Percentiles rank a stretch among this genome's conserved stretches.
Evolutionary conservation across 2,329 filamentous ascomycete genomes (phyloP).

Genomic region (Ophiocordyceps unilateralis): DNA sequence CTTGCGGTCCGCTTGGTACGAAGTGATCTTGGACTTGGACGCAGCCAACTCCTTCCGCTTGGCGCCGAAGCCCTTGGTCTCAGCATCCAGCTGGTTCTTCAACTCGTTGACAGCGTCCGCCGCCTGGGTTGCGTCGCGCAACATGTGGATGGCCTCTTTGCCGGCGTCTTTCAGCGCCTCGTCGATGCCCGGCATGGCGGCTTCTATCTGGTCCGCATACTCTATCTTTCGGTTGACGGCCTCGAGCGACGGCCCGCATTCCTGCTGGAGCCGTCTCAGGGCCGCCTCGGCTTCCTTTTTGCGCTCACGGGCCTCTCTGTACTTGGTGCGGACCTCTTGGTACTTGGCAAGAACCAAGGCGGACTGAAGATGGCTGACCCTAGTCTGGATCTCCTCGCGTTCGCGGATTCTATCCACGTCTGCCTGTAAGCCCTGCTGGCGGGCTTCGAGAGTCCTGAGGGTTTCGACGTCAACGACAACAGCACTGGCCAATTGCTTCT

Average conservation of each 20-base stretch:
- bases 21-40: constrained; percentile 39
- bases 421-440: constrained; percentile 57
- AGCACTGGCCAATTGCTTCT: constrained; percentile 45
- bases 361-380: constrained; percentile 46
- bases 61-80: constrained; percentile 28
- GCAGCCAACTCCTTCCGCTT: constrained; percentile 33
- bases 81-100: constrained; percentile 27
- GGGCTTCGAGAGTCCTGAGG: constrained; percentile 49
- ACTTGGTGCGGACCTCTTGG: constrained; percentile 29
- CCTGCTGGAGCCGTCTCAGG: constrained; percentile 39
- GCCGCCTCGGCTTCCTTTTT: constrained; percentile 38
- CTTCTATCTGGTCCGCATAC: constrained; percentile 43
- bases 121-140: constrained; percentile 12
- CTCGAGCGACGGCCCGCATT: constrained; percentile 47
- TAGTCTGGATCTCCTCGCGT: constrained; percentile 48
- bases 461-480: constrained; percentile 42
- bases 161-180: constrained; percentile 37
- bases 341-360: constrained; percentile 51
- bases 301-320: constrained; percentile 33
- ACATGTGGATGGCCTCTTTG: constrained; percentile 7
- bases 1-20: constrained; percentile 44
- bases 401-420: constrained; percentile 75
- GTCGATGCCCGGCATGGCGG: constrained; percentile 36
- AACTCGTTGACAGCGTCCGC: constrained; percentile 25
- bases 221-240: constrained; percentile 52